A percentile compares a stretch with the other conserved stretches of the same genome.
These are phyloP conservation scores for Aspergillus pseudotamarii DNA, from an alignment of 2,329 filamentous ascomycete genomes.

Conservation along the genomic window DNA sequence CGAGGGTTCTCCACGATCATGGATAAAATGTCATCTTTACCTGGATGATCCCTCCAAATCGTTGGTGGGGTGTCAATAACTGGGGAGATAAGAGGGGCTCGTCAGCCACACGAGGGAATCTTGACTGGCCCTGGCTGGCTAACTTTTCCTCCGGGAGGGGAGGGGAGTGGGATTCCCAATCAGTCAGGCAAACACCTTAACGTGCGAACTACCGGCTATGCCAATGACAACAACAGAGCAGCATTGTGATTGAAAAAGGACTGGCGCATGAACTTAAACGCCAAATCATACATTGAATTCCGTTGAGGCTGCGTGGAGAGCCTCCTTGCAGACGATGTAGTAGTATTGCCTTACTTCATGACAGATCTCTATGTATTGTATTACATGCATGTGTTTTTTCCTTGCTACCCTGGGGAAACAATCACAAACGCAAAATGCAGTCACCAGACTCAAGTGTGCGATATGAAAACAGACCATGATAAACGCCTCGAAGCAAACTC, in stretches of 20 bases:
- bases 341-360: slow-evolving; percentile 16
- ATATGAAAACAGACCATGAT: slow-evolving; percentile 11
- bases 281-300: slow-evolving; percentile 1
- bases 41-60: not conserved
- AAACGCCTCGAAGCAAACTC: slow-evolving; percentile 17
- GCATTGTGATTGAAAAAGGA: not conserved
- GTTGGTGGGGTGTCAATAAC: not conserved
- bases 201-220: not conserved
- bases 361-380: slow-evolving; percentile 17
- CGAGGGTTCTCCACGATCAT: not conserved
- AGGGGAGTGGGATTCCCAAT: not conserved
- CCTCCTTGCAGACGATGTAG: slow-evolving; percentile 17
- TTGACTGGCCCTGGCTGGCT: not conserved
- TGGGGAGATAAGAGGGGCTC: slow-evolving; percentile 1
- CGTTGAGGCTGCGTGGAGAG: not conserved
- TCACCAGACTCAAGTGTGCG: slow-evolving; percentile 8
- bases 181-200: not conserved
- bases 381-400: slow-evolving; percentile 18
- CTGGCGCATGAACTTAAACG: not conserved
- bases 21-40: not conserved
- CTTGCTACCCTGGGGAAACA: slow-evolving; percentile 1
- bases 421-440: slow-evolving; percentile 14
- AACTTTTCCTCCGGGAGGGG: not conserved
- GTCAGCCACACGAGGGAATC: slow-evolving; percentile 18
- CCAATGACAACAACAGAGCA: not conserved